These are phyloP conservation scores for Fusarium irregulare DNA, from an alignment of 2,329 filamentous ascomycete genomes.

Conservation along the genomic window DNA sequence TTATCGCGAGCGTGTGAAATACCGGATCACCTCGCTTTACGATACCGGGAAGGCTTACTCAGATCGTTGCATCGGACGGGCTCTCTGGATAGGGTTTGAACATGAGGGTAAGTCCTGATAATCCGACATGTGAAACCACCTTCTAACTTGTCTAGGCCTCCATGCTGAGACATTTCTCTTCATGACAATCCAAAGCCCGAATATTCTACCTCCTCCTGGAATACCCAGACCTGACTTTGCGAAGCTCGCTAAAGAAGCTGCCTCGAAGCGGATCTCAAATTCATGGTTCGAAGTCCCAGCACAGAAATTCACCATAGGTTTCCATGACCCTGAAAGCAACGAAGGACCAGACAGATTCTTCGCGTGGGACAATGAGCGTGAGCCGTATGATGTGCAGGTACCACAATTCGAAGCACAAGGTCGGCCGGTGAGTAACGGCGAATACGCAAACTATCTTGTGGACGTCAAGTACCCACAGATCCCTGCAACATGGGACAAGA, in stretches of 20 bases:
- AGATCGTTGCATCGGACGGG: conserved; percentile 12
- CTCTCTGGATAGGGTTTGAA: conserved; percentile 36
- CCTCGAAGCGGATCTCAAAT: not conserved
- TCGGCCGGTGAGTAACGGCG: conserved; percentile 22
- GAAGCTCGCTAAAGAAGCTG: conserved; percentile 22
- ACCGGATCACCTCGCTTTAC: conserved; percentile 11
- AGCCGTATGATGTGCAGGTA: conserved; percentile 11
- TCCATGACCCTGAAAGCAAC: conserved; percentile 11
- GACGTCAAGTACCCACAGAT: not conserved
- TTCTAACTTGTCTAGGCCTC: conserved; percentile 1
- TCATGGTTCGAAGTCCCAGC: conserved; percentile 1
- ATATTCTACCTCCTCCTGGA: not conserved
- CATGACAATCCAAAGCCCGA: conserved; percentile 30
- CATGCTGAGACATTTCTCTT: conserved; percentile 32
- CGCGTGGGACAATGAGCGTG: conserved; percentile 33
- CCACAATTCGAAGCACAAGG: conserved; percentile 8
- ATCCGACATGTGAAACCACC: not conserved
- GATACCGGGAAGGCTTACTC: not conserved
- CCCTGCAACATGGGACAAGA: conserved; percentile 16
- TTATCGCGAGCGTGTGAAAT: conserved; percentile 24
- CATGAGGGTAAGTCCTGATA: conserved; percentile 8
- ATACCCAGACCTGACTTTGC: conserved; percentile 8
- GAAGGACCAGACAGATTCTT: conserved; percentile 25
- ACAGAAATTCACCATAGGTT: conserved; percentile 16
- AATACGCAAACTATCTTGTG: conserved; percentile 17